Conservation (phyloP, 2,329 filamentous ascomycete genomes). For the Cytospora chrysosperma region DNA sequence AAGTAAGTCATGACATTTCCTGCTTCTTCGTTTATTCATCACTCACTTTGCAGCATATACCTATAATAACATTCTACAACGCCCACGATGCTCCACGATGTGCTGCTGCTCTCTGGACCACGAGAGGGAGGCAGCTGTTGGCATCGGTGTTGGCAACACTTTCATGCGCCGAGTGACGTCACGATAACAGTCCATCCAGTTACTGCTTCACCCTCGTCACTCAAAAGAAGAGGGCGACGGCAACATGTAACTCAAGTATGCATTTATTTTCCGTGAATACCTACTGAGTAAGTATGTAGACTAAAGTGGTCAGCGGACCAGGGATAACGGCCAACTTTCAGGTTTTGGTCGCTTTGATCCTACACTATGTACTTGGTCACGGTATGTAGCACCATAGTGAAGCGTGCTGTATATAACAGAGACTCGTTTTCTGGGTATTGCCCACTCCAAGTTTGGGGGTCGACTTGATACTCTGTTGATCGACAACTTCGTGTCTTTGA, state of each 20-base stretch:
- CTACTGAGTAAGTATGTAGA: no score
- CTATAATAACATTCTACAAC: no score
- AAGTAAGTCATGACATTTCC: not conserved
- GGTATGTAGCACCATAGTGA: not conserved
- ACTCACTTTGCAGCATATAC: no score
- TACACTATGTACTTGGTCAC: no score
- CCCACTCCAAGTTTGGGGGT: not conserved
- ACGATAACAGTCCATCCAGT: not conserved
- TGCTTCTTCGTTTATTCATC: no score
- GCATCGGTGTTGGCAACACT: no score
- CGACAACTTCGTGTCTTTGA: not conserved
- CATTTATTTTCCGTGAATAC: no score
- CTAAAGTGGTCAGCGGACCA: not conserved
- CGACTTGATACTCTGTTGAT: not conserved
- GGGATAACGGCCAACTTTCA: not conserved
- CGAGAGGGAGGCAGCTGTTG: no score
- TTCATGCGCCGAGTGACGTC: constrained; percentile 16
- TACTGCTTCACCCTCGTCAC: not conserved
- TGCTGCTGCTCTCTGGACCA: no score
- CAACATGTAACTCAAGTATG: no score
- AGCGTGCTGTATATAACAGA: not conserved
- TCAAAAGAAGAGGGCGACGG: no score
- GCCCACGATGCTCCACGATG: no score
- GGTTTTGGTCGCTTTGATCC: not conserved
- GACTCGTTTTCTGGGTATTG: not conserved